Percentiles rank a stretch among this genome's conserved stretches.
phyloP scores from a whole-genome alignment of 2,329 filamentous ascomycete genomes.

The Juglanconis sp. region DNA sequence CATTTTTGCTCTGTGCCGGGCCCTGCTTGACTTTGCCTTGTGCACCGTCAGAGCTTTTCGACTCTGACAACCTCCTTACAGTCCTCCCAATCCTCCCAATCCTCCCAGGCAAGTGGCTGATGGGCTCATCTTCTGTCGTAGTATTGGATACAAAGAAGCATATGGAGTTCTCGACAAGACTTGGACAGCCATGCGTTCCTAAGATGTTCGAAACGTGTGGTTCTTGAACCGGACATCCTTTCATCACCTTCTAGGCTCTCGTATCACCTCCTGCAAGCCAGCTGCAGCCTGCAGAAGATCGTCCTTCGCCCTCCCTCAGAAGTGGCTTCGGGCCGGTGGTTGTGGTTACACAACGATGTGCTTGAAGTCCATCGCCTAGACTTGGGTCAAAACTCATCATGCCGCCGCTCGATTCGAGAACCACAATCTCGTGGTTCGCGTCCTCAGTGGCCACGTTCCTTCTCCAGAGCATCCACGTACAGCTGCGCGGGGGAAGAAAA shows the following conservation, averaged over 20 bases:
- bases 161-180: no score
- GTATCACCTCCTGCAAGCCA: slow-evolving; percentile 10
- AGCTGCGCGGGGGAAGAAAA: neutral
- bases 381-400: neutral
- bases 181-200: neutral
- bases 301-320: slow-evolving; percentile 5
- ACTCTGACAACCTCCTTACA: no score
- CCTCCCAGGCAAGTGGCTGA: no score
- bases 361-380: neutral
- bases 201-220: neutral
- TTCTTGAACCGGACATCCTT: no score
- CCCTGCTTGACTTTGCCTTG: neutral
- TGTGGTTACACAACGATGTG: slow-evolving; percentile 9
- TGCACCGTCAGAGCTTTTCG: neutral
- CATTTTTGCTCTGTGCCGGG: neutral
- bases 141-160: no score
- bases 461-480: neutral
- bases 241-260: neutral
- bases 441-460: neutral
- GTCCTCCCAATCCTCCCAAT: no score
- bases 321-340: neutral
- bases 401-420: neutral
- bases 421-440: neutral
- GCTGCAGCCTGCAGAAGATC: slow-evolving; percentile 7
- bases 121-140: no score